phyloP scores from a whole-genome alignment of 768 basidiomycete genomes.

The Saitozyma sp. region DNA sequence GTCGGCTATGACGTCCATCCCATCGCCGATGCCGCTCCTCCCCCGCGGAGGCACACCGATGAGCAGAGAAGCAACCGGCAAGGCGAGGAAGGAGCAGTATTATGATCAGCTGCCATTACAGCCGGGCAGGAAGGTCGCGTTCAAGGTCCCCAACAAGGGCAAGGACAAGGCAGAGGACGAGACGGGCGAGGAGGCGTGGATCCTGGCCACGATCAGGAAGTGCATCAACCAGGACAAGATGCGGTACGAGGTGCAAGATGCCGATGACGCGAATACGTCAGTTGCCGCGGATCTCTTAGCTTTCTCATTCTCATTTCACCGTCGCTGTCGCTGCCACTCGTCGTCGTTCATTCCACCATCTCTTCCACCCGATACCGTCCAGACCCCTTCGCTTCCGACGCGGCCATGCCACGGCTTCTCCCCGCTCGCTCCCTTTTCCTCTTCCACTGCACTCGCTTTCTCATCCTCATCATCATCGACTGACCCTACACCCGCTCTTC shows the following conservation, averaged over 20 bases:
- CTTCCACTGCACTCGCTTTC: too few species aligned
- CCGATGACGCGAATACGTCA: slow-evolving; percentile 47
- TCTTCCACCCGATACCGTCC: background rate
- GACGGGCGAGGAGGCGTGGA: slow-evolving; percentile 50
- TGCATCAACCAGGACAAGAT: slow-evolving; percentile 51
- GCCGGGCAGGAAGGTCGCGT: slow-evolving; percentile 52
- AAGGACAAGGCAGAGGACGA: slow-evolving; percentile 9
- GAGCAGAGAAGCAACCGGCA: slow-evolving; percentile 29
- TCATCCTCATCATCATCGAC: too few species aligned
- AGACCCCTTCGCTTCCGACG: background rate
- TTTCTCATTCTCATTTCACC: too few species aligned
- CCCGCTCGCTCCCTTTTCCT: too few species aligned
- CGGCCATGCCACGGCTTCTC: background rate
- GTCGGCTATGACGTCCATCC: slow-evolving; percentile 1
- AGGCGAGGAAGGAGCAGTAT: slow-evolving; percentile 40
- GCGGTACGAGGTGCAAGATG: slow-evolving; percentile 55
- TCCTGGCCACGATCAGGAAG: slow-evolving; percentile 51
- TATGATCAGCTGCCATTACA: slow-evolving; percentile 52
- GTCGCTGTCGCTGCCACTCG: too few species aligned
- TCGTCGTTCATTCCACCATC: background rate
- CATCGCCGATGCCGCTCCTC: slow-evolving; percentile 6
- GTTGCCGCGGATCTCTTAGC: too few species aligned
- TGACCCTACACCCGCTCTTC: too few species aligned
- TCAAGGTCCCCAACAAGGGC: slow-evolving; percentile 37
- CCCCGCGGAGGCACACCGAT: slow-evolving; percentile 4